Evolutionary conservation across 306 rosid genomes (phyloP).

Genomic region (Herpetospermum pedunculosum): DNA sequence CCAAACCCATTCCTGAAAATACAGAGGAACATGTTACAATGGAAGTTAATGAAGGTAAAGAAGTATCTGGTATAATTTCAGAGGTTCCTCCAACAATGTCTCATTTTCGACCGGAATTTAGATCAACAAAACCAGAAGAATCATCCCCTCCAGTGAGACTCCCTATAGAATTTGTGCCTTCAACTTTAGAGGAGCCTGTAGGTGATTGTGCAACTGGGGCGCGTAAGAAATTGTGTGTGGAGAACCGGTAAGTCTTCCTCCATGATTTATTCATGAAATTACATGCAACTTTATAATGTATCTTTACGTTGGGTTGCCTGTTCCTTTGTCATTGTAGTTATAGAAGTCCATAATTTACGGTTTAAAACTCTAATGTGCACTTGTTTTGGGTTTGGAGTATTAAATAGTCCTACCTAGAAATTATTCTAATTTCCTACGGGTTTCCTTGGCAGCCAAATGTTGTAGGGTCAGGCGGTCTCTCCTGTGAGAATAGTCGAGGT

Average conservation of each 20-base stretch:
- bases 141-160: background rate
- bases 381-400: background rate
- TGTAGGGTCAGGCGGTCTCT: too few relatives aligned
- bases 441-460: too few relatives aligned
- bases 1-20: background rate
- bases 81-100: background rate
- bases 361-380: background rate
- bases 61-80: slow-evolving; percentile 4
- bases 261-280: background rate
- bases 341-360: background rate
- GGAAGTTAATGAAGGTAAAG: background rate
- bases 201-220: slow-evolving; percentile 19
- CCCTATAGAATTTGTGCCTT: slow-evolving; percentile 20
- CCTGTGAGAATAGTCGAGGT: too few relatives aligned
- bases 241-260: slow-evolving; percentile 25
- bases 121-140: slow-evolving; percentile 7
- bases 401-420: too few relatives aligned
- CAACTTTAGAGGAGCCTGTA: slow-evolving; percentile 8
- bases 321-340: background rate
- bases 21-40: background rate
- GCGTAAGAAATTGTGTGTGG: slow-evolving; percentile 21
- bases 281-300: background rate
- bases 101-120: slow-evolving; percentile 17
- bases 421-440: too few relatives aligned
- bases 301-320: background rate